A percentile compares a stretch with the other conserved stretches of the same genome.
Evolutionary conservation across 768 basidiomycete species (phyloP).

Genomic region (Rhodotorula paludigena): DNA sequence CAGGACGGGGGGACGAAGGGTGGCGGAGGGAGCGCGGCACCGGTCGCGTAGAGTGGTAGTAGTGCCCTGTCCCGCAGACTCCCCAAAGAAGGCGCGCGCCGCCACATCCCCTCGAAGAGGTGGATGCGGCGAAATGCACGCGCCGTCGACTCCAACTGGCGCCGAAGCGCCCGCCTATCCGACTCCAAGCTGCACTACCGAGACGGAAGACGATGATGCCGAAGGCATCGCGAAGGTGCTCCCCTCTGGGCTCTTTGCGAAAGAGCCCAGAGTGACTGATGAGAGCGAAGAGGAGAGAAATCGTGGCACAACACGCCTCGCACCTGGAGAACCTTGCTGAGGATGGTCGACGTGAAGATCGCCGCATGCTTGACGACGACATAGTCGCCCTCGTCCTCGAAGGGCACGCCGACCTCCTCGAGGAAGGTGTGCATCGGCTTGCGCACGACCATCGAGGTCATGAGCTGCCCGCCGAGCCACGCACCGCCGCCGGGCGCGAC

Average conservation of each 20-base stretch:
- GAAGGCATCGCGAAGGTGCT: background rate
- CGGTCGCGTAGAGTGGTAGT: background rate
- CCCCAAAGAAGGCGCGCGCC: no score
- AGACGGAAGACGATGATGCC: background rate
- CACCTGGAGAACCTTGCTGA: conserved; percentile 56
- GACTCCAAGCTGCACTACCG: no score
- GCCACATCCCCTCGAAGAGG: background rate
- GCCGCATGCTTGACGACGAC: conserved; percentile 70
- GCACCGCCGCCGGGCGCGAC: conserved; percentile 64
- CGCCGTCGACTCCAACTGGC: no score
- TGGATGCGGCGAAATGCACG: no score
- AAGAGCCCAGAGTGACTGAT: background rate
- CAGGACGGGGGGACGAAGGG: background rate
- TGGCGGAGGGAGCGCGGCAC: background rate
- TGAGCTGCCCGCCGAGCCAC: conserved; percentile 53
- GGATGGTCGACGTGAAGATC: conserved; percentile 69
- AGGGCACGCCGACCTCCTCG: conserved; percentile 63
- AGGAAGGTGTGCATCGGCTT: conserved; percentile 73
- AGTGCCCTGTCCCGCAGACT: no score
- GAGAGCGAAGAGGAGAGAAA: no score
- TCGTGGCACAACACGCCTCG: conserved; percentile 49
- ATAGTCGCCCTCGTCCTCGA: conserved; percentile 70
- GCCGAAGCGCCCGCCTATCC: no score
- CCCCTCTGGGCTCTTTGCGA: no score
- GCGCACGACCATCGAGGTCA: conserved; percentile 74